Evolutionary conservation across 768 basidiomycete species (phyloP).

Genomic region (Rhizopogon rudus): DNA sequence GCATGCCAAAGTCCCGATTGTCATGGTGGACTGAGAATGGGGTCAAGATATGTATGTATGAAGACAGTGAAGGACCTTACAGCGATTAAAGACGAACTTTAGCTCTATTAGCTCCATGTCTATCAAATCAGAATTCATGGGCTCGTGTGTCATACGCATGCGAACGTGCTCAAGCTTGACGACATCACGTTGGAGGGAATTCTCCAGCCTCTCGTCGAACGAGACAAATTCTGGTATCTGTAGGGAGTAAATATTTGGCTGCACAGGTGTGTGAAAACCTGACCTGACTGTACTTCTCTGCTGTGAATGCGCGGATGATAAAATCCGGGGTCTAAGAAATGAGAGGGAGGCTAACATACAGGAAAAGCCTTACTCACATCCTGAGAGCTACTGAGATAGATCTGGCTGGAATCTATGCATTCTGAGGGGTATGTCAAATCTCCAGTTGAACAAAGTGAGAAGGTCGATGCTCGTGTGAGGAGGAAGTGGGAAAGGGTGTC

Average conservation of each 20-base stretch:
- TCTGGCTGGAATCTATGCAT: constrained; percentile 74
- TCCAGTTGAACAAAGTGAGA: constrained; percentile 70
- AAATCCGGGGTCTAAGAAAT: constrained; percentile 66
- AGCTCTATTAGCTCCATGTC: constrained; percentile 83
- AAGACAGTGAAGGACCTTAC: constrained; percentile 32
- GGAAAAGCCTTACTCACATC: constrained; percentile 45
- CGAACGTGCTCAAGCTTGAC: constrained; percentile 81
- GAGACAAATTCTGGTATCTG: constrained; percentile 81
- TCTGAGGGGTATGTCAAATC: constrained; percentile 74
- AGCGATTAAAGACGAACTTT: constrained; percentile 75
- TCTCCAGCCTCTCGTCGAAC: constrained; percentile 78
- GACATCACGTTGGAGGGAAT: constrained; percentile 80
- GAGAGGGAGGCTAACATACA: constrained; percentile 4
- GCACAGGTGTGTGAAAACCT: background rate
- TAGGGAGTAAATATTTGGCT: background rate
- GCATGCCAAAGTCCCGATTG: constrained; percentile 79
- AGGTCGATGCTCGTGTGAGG: constrained; percentile 71
- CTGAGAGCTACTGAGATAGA: constrained; percentile 74
- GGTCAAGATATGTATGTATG: background rate
- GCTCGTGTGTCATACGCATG: constrained; percentile 76
- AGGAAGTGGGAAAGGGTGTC: constrained; percentile 87
- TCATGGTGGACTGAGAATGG: constrained; percentile 63
- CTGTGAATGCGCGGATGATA: constrained; percentile 69
- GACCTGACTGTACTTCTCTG: constrained; percentile 83
- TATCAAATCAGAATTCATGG: constrained; percentile 62